phyloP scores from a whole-genome alignment of 148 eudicot species.

The Mesembryanthemum crystallinum region DNA sequence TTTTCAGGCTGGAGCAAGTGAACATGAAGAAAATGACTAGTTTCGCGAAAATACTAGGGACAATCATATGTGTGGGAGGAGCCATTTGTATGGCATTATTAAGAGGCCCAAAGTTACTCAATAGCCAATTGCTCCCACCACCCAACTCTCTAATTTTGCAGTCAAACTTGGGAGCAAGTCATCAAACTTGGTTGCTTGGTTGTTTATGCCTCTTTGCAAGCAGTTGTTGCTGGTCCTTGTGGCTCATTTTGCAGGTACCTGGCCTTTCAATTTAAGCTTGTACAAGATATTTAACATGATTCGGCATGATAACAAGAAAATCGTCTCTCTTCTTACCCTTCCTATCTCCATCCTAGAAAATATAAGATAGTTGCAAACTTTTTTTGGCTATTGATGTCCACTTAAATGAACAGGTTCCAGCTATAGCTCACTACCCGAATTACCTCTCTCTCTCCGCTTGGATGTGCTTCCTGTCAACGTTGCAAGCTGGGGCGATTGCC shows the following conservation, averaged over 20 bases:
- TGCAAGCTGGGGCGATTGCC: slow-evolving; percentile 57
- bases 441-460: slow-evolving; percentile 63
- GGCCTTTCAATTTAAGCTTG: too few species aligned
- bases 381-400: neutral
- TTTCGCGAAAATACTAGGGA: slow-evolving; percentile 64
- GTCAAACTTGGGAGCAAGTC: slow-evolving; percentile 12
- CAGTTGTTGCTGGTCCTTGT: slow-evolving; percentile 63
- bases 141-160: slow-evolving; percentile 27
- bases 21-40: slow-evolving; percentile 44
- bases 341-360: too few species aligned
- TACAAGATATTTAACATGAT: too few species aligned
- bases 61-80: slow-evolving; percentile 63
- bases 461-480: slow-evolving; percentile 55
- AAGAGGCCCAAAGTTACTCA: slow-evolving; percentile 74
- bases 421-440: slow-evolving; percentile 45
- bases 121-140: slow-evolving; percentile 31
- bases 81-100: slow-evolving; percentile 60
- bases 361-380: neutral
- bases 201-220: slow-evolving; percentile 59
- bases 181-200: slow-evolving; percentile 63
- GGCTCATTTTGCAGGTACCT: slow-evolving; percentile 84
- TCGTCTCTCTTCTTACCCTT: too few species aligned
- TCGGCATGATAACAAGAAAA: too few species aligned
- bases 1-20: slow-evolving; percentile 58
- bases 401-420: slow-evolving; percentile 42